A percentile compares a stretch with the other conserved stretches of the same genome.
phyloP scores from a whole-genome alignment of 495 filamentous ascomycete species.

The Tuber microsphaerosporum region DNA sequence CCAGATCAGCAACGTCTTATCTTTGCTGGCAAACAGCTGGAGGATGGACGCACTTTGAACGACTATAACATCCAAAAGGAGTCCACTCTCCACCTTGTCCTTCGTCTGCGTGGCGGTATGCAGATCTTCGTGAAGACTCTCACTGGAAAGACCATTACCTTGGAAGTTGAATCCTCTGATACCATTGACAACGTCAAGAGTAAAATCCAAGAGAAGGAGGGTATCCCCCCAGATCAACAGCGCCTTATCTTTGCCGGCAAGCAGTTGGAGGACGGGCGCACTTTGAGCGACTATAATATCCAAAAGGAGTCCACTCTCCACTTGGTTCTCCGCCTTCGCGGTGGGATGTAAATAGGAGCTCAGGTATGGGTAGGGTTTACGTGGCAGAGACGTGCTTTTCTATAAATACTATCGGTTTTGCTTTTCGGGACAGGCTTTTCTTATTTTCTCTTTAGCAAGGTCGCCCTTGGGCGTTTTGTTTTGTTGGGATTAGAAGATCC shows the following conservation, averaged over 20 bases:
- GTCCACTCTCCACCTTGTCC: conserved; percentile 88
- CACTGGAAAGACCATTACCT: conserved; percentile 55
- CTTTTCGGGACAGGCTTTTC: neutral
- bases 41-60: conserved; percentile 79
- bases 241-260: conserved; percentile 97
- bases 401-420: neutral
- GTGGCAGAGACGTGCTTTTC: neutral
- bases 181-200: conserved; percentile 98
- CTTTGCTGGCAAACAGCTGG: conserved; percentile 82
- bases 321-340: conserved; percentile 91
- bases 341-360: conserved; percentile 81
- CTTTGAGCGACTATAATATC: conserved; percentile 95
- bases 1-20: conserved; percentile 85
- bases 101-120: conserved; percentile 96
- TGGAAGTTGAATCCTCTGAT: conserved; percentile 77
- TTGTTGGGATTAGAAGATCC: neutral
- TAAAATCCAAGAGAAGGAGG: conserved; percentile 99
- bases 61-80: conserved; percentile 99
- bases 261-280: conserved; percentile 95
- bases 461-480: neutral
- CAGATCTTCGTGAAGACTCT: conserved; percentile 94
- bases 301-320: conserved; percentile 97
- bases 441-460: neutral
- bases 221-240: conserved; percentile 95
- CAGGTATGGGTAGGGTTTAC: neutral